Conservation (phyloP, 2,329 filamentous ascomycete genomes). For the Sarocladiaceae sp. region DNA sequence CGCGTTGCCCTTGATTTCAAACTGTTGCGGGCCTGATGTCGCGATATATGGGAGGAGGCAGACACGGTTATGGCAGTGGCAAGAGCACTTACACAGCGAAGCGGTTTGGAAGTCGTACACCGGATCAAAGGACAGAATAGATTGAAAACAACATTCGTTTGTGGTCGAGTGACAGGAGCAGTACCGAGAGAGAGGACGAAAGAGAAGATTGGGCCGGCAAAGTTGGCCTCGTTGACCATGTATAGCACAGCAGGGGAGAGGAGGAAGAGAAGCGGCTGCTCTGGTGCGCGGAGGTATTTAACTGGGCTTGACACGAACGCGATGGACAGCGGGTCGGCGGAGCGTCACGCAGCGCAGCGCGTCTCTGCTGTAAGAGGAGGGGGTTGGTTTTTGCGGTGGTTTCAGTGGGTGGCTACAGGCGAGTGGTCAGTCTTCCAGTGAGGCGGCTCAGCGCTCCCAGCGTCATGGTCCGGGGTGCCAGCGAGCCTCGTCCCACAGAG, state of each 20-base stretch:
- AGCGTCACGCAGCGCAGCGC: conserved; percentile 8
- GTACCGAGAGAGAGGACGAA: not conserved
- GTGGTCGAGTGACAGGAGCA: no score
- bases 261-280: conserved; percentile 1
- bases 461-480: not conserved
- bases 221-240: conserved; percentile 5
- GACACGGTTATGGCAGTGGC: no score
- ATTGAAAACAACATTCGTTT: no score
- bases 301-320: conserved; percentile 9
- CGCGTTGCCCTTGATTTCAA: not conserved
- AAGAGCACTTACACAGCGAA: conserved; percentile 5
- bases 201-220: conserved; percentile 1
- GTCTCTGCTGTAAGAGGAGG: conserved; percentile 3
- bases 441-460: not conserved
- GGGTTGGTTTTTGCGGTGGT: conserved; percentile 2
- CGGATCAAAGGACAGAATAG: not conserved
- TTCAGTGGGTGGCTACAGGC: not conserved
- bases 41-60: no score
- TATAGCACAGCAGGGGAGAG: not conserved
- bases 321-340: conserved; percentile 6
- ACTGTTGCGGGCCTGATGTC: no score
- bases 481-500: not conserved
- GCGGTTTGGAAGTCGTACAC: not conserved
- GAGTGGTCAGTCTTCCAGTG: not conserved
- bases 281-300: conserved; percentile 9